phyloP scores from a whole-genome alignment of 768 basidiomycete genomes.

The Multifurca ochricompacta region DNA sequence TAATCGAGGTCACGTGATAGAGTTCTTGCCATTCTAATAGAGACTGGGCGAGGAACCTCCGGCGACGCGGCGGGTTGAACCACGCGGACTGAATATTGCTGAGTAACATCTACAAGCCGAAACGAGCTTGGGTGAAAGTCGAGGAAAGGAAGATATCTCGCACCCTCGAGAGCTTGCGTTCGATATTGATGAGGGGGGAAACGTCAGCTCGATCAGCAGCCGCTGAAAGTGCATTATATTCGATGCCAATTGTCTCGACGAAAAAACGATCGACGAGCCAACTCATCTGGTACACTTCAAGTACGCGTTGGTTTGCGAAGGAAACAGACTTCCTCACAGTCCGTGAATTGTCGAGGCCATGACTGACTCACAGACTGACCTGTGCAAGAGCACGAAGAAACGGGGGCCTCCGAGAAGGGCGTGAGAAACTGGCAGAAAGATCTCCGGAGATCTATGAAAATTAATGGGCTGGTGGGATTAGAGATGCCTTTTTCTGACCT shows the following conservation, averaged over 20 bases:
- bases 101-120: constrained; percentile 42
- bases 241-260: constrained; percentile 43
- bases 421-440: constrained; percentile 40
- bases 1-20: constrained; percentile 38
- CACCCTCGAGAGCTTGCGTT: constrained; percentile 34
- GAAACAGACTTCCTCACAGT: constrained; percentile 7
- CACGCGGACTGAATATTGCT: constrained; percentile 54
- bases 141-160: background rate
- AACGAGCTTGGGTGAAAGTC: background rate
- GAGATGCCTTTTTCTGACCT: constrained; percentile 34
- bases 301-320: constrained; percentile 1
- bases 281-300: constrained; percentile 43
- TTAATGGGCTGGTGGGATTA: no score
- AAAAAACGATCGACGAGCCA: constrained; percentile 47
- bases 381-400: constrained; percentile 61
- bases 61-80: constrained; percentile 59
- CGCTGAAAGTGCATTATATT: constrained; percentile 41
- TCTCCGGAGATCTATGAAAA: constrained; percentile 40
- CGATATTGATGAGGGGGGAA: constrained; percentile 36
- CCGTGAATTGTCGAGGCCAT: constrained; percentile 10
- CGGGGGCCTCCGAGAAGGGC: constrained; percentile 36
- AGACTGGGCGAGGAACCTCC: constrained; percentile 57
- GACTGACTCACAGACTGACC: constrained; percentile 31
- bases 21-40: constrained; percentile 59
- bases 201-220: constrained; percentile 30